Base-by-base conservation (phyloP, 768 basidiomycete genomes). In the Chalciporus sphaerocephalus region DNA sequence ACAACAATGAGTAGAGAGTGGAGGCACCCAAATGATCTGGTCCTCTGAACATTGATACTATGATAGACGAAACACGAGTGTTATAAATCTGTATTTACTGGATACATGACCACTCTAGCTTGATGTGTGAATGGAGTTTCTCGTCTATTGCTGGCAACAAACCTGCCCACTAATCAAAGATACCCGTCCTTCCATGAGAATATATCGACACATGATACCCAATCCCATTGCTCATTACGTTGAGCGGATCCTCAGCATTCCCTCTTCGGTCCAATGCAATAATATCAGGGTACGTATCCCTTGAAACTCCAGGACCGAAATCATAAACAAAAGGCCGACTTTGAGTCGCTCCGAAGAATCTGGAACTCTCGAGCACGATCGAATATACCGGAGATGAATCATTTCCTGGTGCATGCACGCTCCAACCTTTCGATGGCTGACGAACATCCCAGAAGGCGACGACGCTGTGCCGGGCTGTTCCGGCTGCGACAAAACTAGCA, bases 361-460 rank as follows among this genome's bases (percentile, higher is more conserved):
- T 79, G 13, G 86, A 84, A 50, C 86, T 83, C 62, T 92, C 90
- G 17, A 90, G 67, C 25, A 82, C 60, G 38, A 92, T 61, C 6
- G 78, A 74, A 61, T 91, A 92, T 2, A 92, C 85, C 0, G 90
- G 89, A 1, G 85, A 88, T 1, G 74, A 66, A 56, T 90, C 87
- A 56, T 87, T 87, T 5, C 83, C 83, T 1, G 90, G 89, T 2
- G 83, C 83, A 59, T 90, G 80, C 6, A 89, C 80, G 54, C 84
- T 87, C 83, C 85, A 89, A 3, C 90, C 88, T 21, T 40, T 56
- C 4, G 57, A 64, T 0, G 85, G 75, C 16, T 68, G 72, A 8
- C 89, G 80, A 23, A 88, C 72, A 59, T 92, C 90, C 85, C 87
- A 92, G 52, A 92, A 81, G 3, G 86, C 79, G 44, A 92, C 78